A percentile compares a stretch with the other conserved stretches of the same genome.
Evolutionary conservation across 1,284 basidiomycete genomes (phyloP).

Genomic region (Puccinia polysora): DNA sequence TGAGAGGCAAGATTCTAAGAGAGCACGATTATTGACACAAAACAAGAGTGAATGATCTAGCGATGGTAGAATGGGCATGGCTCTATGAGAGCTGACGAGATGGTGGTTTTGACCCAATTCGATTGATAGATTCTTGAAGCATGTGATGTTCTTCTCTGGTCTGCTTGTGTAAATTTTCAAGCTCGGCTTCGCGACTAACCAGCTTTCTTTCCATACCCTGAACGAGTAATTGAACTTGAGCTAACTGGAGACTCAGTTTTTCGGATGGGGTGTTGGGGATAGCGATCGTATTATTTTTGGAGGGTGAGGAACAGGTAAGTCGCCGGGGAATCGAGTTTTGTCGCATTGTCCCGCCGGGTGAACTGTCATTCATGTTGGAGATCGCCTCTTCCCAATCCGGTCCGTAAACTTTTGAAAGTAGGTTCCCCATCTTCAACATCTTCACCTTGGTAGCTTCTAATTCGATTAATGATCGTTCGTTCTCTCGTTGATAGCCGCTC

Average conservation of each 20-base stretch:
- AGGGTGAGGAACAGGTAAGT: neutral
- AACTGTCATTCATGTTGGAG: conserved; percentile 10
- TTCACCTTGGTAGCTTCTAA: conserved; percentile 32
- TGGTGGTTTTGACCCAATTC: neutral
- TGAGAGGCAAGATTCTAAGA: no score
- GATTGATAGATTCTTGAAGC: conserved; percentile 10
- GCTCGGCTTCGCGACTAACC: conserved; percentile 29
- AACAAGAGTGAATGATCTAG: neutral
- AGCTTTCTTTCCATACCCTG: conserved; percentile 40
- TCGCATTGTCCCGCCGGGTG: neutral
- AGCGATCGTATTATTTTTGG: neutral
- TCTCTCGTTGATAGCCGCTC: conserved; percentile 43
- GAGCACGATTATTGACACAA: no score
- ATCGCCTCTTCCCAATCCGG: conserved; percentile 43
- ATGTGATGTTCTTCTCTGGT: conserved; percentile 19
- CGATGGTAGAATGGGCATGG: neutral
- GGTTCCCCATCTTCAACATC: conserved; percentile 29
- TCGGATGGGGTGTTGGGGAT: conserved; percentile 15
- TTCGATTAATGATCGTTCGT: conserved; percentile 41
- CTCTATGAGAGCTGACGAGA: neutral
- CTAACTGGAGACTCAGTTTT: conserved; percentile 31
- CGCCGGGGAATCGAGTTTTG: neutral
- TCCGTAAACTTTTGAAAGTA: conserved; percentile 40
- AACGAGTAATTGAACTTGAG: conserved; percentile 42
- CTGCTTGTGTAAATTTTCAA: conserved; percentile 16